Evolutionary conservation across 306 rosid species (phyloP).

Genomic region (Lithocarpus polystachyus): DNA sequence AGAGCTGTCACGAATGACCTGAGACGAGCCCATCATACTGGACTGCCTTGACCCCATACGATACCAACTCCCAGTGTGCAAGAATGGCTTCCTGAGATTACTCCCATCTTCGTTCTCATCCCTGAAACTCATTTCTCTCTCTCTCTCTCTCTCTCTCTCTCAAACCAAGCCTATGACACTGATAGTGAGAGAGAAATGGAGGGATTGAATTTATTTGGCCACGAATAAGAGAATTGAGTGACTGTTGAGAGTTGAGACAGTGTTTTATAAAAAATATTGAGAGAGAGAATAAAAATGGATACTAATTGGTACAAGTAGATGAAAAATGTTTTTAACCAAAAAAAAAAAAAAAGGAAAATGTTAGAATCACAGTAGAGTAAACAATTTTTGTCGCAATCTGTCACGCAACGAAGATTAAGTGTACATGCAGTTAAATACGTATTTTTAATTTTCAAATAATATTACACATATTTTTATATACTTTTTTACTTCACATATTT

Average conservation of each 20-base stretch:
- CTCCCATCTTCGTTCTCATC: constrained; percentile 71
- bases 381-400: too few relatives aligned
- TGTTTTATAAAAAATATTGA: neutral
- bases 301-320: too few relatives aligned
- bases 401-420: accelerated
- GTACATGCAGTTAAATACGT: too few relatives aligned
- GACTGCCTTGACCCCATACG: constrained; percentile 72
- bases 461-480: too few relatives aligned
- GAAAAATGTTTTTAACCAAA: too few relatives aligned
- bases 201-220: neutral
- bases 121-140: constrained; percentile 52
- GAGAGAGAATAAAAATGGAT: neutral
- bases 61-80: constrained; percentile 97
- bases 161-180: too few relatives aligned
- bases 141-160: neutral
- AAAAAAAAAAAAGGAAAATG: too few relatives aligned
- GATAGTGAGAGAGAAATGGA: neutral
- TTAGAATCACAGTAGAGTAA: too few relatives aligned
- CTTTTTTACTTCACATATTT: too few relatives aligned
- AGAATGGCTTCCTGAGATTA: constrained; percentile 82
- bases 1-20: constrained; percentile 70
- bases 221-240: neutral
- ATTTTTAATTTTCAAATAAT: too few relatives aligned
- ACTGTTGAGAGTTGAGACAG: neutral
- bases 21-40: constrained; percentile 75